Evolutionary conservation across 495 filamentous ascomycete genomes (phyloP).

Genomic region (Amorphotheca resinae): DNA sequence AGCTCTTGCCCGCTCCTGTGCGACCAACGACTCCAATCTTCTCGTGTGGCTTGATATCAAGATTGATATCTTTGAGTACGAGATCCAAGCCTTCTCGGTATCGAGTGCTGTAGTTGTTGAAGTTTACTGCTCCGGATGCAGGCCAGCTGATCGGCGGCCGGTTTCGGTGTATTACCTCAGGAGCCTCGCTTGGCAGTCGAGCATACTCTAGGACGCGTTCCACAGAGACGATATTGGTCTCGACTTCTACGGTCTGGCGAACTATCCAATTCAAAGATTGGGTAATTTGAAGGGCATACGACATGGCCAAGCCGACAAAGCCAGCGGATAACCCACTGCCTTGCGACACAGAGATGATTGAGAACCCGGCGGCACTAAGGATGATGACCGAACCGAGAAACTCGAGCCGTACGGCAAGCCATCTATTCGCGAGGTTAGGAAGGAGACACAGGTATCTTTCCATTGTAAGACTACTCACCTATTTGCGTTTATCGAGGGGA

Average conservation of each 20-base stretch:
- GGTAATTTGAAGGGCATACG: conserved; percentile 93
- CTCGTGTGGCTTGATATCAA: conserved; percentile 88
- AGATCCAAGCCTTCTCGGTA: conserved; percentile 83
- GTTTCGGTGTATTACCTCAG: conserved; percentile 81
- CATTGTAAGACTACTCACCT: conserved; percentile 9
- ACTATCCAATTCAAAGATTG: conserved; percentile 99
- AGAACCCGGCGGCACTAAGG: conserved; percentile 68
- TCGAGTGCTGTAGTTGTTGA: conserved; percentile 85
- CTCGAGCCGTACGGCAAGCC: conserved; percentile 91
- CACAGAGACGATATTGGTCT: conserved; percentile 98
- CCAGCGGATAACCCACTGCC: conserved; percentile 59
- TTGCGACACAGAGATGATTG: conserved; percentile 67
- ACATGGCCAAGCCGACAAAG: conserved; percentile 88
- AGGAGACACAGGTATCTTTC: background rate
- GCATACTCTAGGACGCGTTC: conserved; percentile 97
- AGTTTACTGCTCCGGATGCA: conserved; percentile 75
- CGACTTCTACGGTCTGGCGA: conserved; percentile 95
- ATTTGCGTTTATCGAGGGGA: conserved; percentile 92
- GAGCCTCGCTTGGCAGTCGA: conserved; percentile 83
- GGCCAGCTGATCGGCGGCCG: conserved; percentile 89
- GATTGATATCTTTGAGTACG: conserved; percentile 81
- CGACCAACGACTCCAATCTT: conserved; percentile 97
- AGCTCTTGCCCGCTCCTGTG: conserved; percentile 94
- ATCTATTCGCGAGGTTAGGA: conserved; percentile 33
- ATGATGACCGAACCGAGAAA: conserved; percentile 96